Evolutionary conservation across 1,284 basidiomycete species (phyloP).

Genomic region (Ganoderma meredithae): DNA sequence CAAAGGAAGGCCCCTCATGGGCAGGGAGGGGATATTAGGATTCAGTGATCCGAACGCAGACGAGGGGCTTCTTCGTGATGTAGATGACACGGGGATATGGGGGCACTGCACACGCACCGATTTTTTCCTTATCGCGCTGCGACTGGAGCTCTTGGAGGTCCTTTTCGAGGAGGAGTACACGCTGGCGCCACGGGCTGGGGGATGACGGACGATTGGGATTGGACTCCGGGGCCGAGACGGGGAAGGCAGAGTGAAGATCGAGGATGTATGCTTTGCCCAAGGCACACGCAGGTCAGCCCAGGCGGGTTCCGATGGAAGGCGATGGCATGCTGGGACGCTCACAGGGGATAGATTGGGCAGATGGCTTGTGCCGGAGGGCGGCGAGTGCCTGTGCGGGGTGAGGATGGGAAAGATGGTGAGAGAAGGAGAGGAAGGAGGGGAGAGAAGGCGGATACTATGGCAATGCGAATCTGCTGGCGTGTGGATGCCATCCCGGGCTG

Average conservation of each 20-base stretch:
- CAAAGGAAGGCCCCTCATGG: slow-evolving; percentile 17
- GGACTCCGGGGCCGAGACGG: slow-evolving; percentile 16
- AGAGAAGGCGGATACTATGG: slow-evolving; percentile 32
- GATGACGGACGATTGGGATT: background rate
- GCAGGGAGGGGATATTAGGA: slow-evolving; percentile 4
- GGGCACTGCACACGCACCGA: slow-evolving; percentile 43
- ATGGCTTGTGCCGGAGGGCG: slow-evolving; percentile 38
- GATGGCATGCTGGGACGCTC: slow-evolving; percentile 19
- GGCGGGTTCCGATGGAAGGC: slow-evolving; percentile 1
- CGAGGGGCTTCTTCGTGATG: slow-evolving; percentile 13
- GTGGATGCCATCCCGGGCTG: slow-evolving; percentile 14
- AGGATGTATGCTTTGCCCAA: slow-evolving; percentile 51
- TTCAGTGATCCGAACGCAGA: background rate
- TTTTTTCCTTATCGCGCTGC: slow-evolving; percentile 50
- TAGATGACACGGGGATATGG: slow-evolving; percentile 9
- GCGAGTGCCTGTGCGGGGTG: slow-evolving; percentile 34
- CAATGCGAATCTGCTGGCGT: slow-evolving; percentile 32
- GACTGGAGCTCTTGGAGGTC: slow-evolving; percentile 47
- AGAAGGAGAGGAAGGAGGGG: slow-evolving; percentile 9
- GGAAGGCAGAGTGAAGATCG: slow-evolving; percentile 50
- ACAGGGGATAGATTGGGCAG: slow-evolving; percentile 52
- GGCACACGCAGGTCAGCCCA: background rate
- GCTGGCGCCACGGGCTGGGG: slow-evolving; percentile 52
- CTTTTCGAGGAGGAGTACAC: slow-evolving; percentile 54
- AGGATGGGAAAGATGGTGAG: slow-evolving; percentile 20